Conservation (phyloP, 768 basidiomycete species). For the Mrakia blollopis region DNA sequence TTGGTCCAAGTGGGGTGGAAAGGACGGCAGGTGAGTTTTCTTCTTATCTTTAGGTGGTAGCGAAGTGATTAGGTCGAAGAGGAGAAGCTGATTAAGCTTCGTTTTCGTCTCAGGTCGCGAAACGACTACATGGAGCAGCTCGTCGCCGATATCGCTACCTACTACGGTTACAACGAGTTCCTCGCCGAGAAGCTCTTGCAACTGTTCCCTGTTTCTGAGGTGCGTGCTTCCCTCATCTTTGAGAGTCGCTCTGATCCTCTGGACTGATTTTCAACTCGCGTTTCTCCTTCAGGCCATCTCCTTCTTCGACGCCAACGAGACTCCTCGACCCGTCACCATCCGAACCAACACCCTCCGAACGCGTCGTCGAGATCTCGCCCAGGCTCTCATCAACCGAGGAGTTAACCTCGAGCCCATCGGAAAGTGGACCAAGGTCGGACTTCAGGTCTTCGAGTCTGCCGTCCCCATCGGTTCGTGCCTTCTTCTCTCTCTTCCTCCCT, state of each 20-base stretch:
- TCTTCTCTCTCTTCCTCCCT: not conserved
- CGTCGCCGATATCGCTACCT: conserved; percentile 80
- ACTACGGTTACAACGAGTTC: conserved; percentile 97
- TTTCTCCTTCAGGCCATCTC: conserved; percentile 72
- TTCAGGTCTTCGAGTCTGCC: conserved; percentile 95
- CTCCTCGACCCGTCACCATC: conserved; percentile 92
- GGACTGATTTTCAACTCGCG: not conserved
- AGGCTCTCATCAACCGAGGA: conserved; percentile 87
- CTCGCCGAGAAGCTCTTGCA: conserved; percentile 90
- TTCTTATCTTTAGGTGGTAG: not conserved
- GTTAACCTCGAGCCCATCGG: conserved; percentile 97
- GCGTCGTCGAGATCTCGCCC: conserved; percentile 86
- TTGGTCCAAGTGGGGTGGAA: conserved; percentile 41
- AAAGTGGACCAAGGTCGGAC: conserved; percentile 97
- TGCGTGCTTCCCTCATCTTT: conserved; percentile 42
- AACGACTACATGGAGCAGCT: conserved; percentile 87
- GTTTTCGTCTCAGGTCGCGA: conserved; percentile 58
- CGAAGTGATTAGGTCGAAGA: not conserved
- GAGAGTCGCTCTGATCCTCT: not conserved
- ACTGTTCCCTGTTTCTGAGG: conserved; percentile 88
- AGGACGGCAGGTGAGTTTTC: conserved; percentile 42
- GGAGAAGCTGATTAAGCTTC: not conserved
- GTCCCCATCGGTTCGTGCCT: conserved; percentile 73
- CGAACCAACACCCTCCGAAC: conserved; percentile 94
- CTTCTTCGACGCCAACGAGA: conserved; percentile 97